Base-by-base conservation (phyloP, 2,329 filamentous ascomycete species). In the Escovopsis sp. region DNA sequence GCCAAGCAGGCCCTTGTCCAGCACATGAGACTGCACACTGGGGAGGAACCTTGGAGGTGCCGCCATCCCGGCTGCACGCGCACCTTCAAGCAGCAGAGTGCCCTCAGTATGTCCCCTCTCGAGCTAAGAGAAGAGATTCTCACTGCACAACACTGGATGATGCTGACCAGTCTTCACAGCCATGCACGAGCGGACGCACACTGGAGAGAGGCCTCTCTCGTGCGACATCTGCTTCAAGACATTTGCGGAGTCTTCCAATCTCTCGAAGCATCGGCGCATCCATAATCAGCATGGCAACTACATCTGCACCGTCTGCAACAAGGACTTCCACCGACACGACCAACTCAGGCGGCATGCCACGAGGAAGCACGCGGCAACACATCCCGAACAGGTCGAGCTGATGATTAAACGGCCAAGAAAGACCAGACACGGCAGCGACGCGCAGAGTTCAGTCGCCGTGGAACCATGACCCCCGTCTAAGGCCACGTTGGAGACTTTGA, bases 151-250 rank as follows among this genome's bases (percentile, higher is more conserved):
- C 8, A 7, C 32, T 33, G 15, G 15, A 15, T 15, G 23, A 8
- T 4, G 36, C 48, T 57, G 34, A 59, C 45, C 7, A 37, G 7
- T 6, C 30, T 19, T 12, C 19, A 34, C 39, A 78, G 75, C 77
- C n/a, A 80, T 80, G 66, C 80, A 84, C 50, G 70, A 72, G 51
- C 69, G 77, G 34, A 77, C 72, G 2, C 80, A 83, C 51, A 80
- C 78, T 1, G 75, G 77, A 36, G 69, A 74, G 38, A 82, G 81
- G 52, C 77, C 77, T 0, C 59, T 81, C 0, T 58, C 63, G 37
- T 81, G 77, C 48, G 67, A 73, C 2, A 62, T 70, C 26, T 82
- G 77, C 49, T 66, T 65, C 38, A 77, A 75, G 51, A 60, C 59
- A 9, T 82, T 82, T 53, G 69, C 72, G 46, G 76, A 82, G 54